Evolutionary conservation across 2,329 filamentous ascomycete genomes (phyloP).

Genomic region (Exophiala sp.): DNA sequence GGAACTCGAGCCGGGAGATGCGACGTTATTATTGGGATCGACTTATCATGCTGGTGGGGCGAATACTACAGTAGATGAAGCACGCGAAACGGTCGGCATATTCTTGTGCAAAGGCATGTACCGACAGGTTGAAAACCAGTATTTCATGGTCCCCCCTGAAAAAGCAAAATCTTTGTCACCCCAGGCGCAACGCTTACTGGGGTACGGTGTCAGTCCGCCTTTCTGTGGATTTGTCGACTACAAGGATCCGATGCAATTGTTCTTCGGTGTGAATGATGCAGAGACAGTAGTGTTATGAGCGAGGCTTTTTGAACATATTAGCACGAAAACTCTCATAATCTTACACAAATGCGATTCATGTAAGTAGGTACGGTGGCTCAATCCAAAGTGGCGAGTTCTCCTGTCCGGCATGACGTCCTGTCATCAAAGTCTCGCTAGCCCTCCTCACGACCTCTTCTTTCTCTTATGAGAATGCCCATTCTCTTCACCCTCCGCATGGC

Average conservation of each 20-base stretch:
- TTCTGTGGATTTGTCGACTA: slow-evolving; percentile 38
- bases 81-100: slow-evolving; percentile 16
- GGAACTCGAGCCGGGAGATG: slow-evolving; percentile 35
- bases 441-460: too few relatives aligned
- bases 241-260: slow-evolving; percentile 37
- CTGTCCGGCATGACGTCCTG: too few relatives aligned
- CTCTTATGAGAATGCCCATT: too few relatives aligned
- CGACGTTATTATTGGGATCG: slow-evolving; percentile 35
- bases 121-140: slow-evolving; percentile 31
- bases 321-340: too few relatives aligned
- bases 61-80: slow-evolving; percentile 29
- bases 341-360: too few relatives aligned
- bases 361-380: too few relatives aligned
- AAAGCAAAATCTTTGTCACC: slow-evolving; percentile 20
- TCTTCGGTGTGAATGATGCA: slow-evolving; percentile 32
- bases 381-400: too few relatives aligned
- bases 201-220: slow-evolving; percentile 32
- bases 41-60: slow-evolving; percentile 35
- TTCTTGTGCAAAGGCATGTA: slow-evolving; percentile 18
- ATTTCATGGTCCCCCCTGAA: slow-evolving; percentile 26
- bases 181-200: slow-evolving; percentile 27
- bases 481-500: too few relatives aligned
- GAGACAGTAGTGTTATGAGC: too few relatives aligned
- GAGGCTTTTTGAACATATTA: too few relatives aligned
- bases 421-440: too few relatives aligned